Conservation (phyloP, 2,329 filamentous ascomycete species). For the Colletotrichum sublineola region DNA sequence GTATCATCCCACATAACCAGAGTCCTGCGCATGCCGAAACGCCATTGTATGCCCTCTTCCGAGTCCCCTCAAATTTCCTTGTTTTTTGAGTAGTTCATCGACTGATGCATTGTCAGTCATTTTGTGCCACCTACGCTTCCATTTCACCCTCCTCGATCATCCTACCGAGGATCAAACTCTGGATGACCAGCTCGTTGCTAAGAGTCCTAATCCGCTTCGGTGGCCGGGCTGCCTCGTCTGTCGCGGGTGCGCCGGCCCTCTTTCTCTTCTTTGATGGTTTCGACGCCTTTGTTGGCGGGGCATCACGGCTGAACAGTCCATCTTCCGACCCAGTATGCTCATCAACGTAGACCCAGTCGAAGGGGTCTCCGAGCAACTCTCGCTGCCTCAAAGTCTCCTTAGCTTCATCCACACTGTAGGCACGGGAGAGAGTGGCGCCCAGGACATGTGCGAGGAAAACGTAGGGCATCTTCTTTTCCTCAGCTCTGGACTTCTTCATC, state of each 20-base stretch:
- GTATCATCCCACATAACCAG: constrained; percentile 11
- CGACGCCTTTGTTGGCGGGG: constrained; percentile 47
- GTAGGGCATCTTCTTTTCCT: constrained; percentile 77
- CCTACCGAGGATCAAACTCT: constrained; percentile 89
- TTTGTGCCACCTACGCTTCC: constrained; percentile 21
- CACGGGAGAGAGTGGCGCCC: constrained; percentile 78
- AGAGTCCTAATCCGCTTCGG: constrained; percentile 74
- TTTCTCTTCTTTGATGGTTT: constrained; percentile 59
- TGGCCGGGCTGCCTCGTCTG: constrained; percentile 48
- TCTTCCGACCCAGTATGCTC: constrained; percentile 69
- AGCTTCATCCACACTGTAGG: constrained; percentile 75
- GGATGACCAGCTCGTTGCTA: constrained; percentile 88
- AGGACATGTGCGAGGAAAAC: constrained; percentile 84
- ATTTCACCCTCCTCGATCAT: constrained; percentile 75
- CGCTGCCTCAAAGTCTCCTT: constrained; percentile 67
- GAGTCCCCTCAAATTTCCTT: neutral
- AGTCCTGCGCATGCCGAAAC: neutral
- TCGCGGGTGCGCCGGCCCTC: constrained; percentile 45
- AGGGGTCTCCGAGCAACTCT: constrained; percentile 62
- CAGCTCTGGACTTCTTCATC: constrained; percentile 71
- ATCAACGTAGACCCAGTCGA: constrained; percentile 86
- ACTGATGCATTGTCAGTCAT: neutral
- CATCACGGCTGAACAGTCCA: constrained; percentile 57
- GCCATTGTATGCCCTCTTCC: neutral
- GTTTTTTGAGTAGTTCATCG: no score